Evolutionary conservation across 345 rosid species (phyloP).

Genomic region (Dimocarpus longan): DNA sequence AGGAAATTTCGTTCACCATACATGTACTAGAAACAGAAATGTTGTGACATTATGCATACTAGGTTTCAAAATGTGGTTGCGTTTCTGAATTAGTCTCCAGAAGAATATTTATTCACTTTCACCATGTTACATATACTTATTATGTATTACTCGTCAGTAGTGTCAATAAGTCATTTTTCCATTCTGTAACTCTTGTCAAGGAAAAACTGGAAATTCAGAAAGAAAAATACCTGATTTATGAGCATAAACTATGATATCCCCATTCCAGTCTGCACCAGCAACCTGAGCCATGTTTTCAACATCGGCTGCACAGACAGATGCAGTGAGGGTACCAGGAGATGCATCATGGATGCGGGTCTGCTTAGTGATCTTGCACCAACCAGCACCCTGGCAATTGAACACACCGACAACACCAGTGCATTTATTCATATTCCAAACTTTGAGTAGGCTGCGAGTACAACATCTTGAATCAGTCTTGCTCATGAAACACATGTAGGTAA

Average conservation of each 20-base stretch:
- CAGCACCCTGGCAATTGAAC: conserved; percentile 99
- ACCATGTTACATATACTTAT: not conserved
- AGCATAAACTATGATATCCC: conserved; percentile 70
- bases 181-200: not conserved
- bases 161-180: not conserved
- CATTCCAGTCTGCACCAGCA: conserved; percentile 78
- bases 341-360: conserved; percentile 81
- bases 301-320: conserved; percentile 64
- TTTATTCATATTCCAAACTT: conserved; percentile 91
- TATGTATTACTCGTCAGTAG: not conserved
- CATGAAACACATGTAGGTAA: not conserved
- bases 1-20: conserved; percentile 6
- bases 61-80: not conserved
- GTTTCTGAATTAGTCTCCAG: not conserved
- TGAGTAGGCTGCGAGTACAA: conserved; percentile 62
- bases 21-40: not conserved
- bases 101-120: not conserved
- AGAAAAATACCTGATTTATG: conserved; percentile 65
- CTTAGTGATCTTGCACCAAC: conserved; percentile 88
- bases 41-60: not conserved
- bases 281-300: conserved; percentile 71
- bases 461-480: not conserved
- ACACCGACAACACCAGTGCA: conserved; percentile 85
- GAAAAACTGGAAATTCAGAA: not conserved
- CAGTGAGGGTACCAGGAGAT: conserved; percentile 81